Conservation (phyloP, 169 alveolate species). For the Plasmodium vivax region DNA sequence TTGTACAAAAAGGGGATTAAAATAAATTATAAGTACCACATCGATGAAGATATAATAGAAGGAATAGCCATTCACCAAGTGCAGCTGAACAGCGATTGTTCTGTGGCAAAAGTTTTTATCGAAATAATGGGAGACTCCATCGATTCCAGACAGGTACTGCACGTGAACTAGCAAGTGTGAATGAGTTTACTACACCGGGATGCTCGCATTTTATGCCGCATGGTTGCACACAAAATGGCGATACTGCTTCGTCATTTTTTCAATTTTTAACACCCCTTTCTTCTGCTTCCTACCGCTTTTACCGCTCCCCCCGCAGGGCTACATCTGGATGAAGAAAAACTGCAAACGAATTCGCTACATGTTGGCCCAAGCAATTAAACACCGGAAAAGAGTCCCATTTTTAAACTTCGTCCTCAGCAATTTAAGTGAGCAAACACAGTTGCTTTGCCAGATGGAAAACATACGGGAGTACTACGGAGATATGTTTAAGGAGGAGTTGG, state of each 20-base stretch:
- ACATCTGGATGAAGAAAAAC: slow-evolving; percentile 59
- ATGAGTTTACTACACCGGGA: neutral
- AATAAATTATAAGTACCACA: slow-evolving; percentile 62
- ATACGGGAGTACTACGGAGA: slow-evolving; percentile 63
- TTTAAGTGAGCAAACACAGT: slow-evolving; percentile 68
- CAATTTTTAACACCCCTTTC: neutral
- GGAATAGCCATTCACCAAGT: slow-evolving; percentile 53
- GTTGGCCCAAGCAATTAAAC: slow-evolving; percentile 62
- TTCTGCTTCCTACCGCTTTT: neutral
- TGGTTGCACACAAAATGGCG: neutral
- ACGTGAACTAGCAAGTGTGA: neutral
- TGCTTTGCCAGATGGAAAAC: slow-evolving; percentile 70
- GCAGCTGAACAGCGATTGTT: slow-evolving; percentile 58
- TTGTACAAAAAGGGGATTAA: slow-evolving; percentile 67
- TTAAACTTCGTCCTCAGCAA: slow-evolving; percentile 57
- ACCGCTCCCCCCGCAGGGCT: slow-evolving; percentile 34
- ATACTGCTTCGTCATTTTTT: neutral
- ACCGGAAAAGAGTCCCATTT: slow-evolving; percentile 65
- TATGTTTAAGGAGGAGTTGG: slow-evolving; percentile 63
- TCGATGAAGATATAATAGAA: slow-evolving; percentile 74
- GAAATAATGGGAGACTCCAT: slow-evolving; percentile 74
- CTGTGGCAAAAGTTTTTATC: slow-evolving; percentile 65
- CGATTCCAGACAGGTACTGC: slow-evolving; percentile 61
- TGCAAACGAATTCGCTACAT: slow-evolving; percentile 60
- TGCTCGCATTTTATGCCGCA: neutral